These are phyloP conservation scores for Apiospora phragmitis DNA, from an alignment of 2,329 filamentous ascomycete species.

Conservation along the genomic window DNA sequence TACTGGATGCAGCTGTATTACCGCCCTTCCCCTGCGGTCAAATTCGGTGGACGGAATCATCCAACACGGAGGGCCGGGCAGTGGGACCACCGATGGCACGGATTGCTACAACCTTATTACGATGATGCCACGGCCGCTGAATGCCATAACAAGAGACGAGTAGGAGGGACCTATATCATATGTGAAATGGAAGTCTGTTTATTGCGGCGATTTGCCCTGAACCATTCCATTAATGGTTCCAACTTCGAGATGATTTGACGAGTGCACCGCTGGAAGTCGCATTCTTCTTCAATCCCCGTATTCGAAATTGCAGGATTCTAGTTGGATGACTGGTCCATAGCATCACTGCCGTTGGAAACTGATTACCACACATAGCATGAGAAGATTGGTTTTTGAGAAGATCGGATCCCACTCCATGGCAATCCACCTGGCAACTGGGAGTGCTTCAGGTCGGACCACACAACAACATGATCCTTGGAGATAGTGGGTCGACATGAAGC, in stretches of 20 bases:
- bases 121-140: neutral
- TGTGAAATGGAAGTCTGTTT: neutral
- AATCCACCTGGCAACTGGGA: neutral
- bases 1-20: neutral
- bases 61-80: neutral
- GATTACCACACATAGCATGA: too few species aligned
- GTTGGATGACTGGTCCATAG: too few species aligned
- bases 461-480: neutral
- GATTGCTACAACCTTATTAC: too few species aligned
- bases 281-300: neutral
- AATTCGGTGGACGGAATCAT: too few species aligned
- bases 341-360: too few species aligned
- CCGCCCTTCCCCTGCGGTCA: neutral
- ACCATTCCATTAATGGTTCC: neutral
- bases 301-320: neutral
- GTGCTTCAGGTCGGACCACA: neutral
- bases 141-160: neutral
- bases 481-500: neutral
- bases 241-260: too few species aligned
- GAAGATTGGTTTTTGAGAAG: neutral
- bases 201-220: neutral
- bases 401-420: neutral
- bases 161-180: neutral
- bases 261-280: neutral
- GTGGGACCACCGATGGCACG: too few species aligned